Percentiles rank a stretch among this genome's conserved stretches.
Evolutionary conservation across 2,329 filamentous ascomycete species (phyloP).

Genomic region (Fusarium armeniacum): DNA sequence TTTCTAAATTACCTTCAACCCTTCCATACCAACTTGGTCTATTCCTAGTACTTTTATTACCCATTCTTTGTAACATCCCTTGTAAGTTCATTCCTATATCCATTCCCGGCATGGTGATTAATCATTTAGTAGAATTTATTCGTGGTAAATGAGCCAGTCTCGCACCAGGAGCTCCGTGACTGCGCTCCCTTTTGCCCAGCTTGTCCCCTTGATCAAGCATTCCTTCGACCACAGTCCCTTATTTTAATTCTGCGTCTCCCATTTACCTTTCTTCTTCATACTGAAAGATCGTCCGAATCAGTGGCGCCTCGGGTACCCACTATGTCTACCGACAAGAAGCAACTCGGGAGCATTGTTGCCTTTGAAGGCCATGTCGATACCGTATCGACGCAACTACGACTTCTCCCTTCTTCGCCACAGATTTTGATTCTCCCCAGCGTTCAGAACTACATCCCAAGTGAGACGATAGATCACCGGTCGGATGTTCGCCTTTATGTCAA

Average conservation of each 20-base stretch:
- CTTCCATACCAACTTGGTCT: conserved; percentile 3
- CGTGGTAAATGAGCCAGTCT: conserved; percentile 25
- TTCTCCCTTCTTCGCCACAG: conserved; percentile 71
- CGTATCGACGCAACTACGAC: conserved; percentile 70
- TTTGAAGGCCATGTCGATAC: conserved; percentile 70
- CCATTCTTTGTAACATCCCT: conserved; percentile 9
- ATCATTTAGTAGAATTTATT: conserved; percentile 26
- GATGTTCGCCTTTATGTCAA: conserved; percentile 59
- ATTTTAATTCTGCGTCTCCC: conserved; percentile 20
- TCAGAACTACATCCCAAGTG: conserved; percentile 60
- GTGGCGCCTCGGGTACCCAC: conserved; percentile 32
- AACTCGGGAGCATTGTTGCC: conserved; percentile 67
- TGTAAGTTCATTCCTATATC: conserved; percentile 30
- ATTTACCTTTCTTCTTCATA: conserved; percentile 8
- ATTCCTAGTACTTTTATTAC: conserved; percentile 16
- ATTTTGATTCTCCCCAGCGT: conserved; percentile 69
- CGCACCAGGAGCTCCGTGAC: conserved; percentile 28
- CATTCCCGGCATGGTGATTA: conserved; percentile 28
- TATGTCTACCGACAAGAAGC: conserved; percentile 49
- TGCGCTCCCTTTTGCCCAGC: conserved; percentile 29
- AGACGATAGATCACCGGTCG: conserved; percentile 50
- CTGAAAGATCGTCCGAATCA: conserved; percentile 30
- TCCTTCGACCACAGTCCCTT: conserved; percentile 30
- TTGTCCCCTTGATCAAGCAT: conserved; percentile 26
- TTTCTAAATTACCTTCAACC: conserved; percentile 36